These are phyloP conservation scores for Stromatinia cepivora DNA, from an alignment of 2,329 filamentous ascomycete genomes.

Conservation along the genomic window DNA sequence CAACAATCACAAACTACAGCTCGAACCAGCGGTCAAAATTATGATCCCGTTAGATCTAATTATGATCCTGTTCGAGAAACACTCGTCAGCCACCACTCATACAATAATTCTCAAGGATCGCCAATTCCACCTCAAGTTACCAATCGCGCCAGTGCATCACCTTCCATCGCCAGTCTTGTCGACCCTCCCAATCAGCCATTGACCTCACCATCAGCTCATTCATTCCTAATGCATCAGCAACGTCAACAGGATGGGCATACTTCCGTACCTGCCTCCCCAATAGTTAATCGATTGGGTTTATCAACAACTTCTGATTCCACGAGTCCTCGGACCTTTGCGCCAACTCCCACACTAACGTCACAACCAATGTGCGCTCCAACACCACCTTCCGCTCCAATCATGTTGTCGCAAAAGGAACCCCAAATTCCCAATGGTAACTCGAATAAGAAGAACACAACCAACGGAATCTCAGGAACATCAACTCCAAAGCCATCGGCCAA, in stretches of 20 bases:
- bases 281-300: constrained; percentile 34
- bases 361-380: constrained; percentile 13
- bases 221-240: constrained; percentile 41
- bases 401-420: constrained; percentile 6
- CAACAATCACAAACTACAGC: constrained; percentile 45
- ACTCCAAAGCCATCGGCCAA: constrained; percentile 58
- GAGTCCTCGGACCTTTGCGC: constrained; percentile 5
- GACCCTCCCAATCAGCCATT: constrained; percentile 58
- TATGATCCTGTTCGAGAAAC: constrained; percentile 66
- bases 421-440: constrained; percentile 19
- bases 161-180: constrained; percentile 87
- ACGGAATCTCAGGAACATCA: constrained; percentile 50
- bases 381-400: constrained; percentile 18
- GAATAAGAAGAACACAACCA: constrained; percentile 45
- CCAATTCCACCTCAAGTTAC: constrained; percentile 47
- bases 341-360: constrained; percentile 16
- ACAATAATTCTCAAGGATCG: constrained; percentile 49
- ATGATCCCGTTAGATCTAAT: constrained; percentile 83
- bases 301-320: constrained; percentile 23
- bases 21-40: constrained; percentile 75
- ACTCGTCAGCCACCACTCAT: constrained; percentile 48
- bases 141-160: constrained; percentile 81
- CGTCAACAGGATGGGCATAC: constrained; percentile 31
- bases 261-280: constrained; percentile 40
- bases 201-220: constrained; percentile 39